phyloP scores from a whole-genome alignment of 805 yeast species.

The Jamesozyma hellenica region DNA sequence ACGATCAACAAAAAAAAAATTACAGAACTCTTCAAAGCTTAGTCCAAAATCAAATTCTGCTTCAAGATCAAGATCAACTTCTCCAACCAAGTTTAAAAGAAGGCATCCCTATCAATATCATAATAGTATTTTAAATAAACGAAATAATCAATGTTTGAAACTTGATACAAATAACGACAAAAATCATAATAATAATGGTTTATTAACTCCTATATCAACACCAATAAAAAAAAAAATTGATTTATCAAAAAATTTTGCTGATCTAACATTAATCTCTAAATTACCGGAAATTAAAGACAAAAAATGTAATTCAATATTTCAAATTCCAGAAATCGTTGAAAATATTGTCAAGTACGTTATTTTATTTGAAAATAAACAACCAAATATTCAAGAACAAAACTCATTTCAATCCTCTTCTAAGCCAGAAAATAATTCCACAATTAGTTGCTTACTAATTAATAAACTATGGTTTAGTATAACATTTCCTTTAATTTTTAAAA shows the following conservation, averaged over 20 bases:
- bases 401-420: too few species aligned
- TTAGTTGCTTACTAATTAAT: conserved; percentile 60
- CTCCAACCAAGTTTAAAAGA: conserved; percentile 2
- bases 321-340: conserved; percentile 65
- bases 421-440: conserved; percentile 31
- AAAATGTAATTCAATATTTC: conserved; percentile 39
- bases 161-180: conserved; percentile 2
- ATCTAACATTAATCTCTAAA: conserved; percentile 4
- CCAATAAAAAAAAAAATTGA: conserved; percentile 1
- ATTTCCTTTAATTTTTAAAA: conserved; percentile 42
- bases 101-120: conserved; percentile 4
- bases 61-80: conserved; percentile 1
- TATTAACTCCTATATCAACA: conserved; percentile 7
- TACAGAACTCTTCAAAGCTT: neutral
- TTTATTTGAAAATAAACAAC: conserved; percentile 1
- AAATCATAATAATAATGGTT: conserved; percentile 1
- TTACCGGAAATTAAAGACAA: neutral
- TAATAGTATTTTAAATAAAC: neutral
- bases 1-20: conserved; percentile 2
- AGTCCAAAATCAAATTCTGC: neutral
- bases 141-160: neutral
- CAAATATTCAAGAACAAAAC: too few species aligned
- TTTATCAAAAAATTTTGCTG: conserved; percentile 5
- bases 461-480: conserved; percentile 53
- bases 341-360: conserved; percentile 40